Conservation (phyloP, 2,329 filamentous ascomycete species). For the Fusarium armeniacum region DNA sequence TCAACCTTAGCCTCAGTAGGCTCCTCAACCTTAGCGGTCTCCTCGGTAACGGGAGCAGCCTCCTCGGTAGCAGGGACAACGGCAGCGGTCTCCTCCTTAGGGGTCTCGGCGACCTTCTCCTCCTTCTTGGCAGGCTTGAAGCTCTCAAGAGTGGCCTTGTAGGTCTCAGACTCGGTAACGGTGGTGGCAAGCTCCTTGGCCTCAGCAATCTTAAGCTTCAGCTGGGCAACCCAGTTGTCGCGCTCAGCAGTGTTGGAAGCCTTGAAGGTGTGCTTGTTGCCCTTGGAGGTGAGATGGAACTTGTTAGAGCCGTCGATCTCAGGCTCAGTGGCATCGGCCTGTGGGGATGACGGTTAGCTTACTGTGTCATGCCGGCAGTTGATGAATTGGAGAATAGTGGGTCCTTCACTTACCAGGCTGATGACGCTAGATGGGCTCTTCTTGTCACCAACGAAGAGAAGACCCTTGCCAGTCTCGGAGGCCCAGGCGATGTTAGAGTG, state of each 20-base stretch:
- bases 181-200: conserved; percentile 84
- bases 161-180: conserved; percentile 83
- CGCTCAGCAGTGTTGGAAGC: conserved; percentile 80
- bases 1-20: conserved; percentile 65
- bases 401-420: conserved; percentile 77
- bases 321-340: conserved; percentile 77
- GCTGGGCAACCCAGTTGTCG: conserved; percentile 89
- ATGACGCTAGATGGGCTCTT: conserved; percentile 83
- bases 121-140: conserved; percentile 68
- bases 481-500: conserved; percentile 91
- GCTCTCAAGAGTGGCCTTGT: conserved; percentile 87
- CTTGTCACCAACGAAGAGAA: conserved; percentile 93
- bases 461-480: conserved; percentile 92
- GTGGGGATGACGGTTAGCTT: conserved; percentile 27
- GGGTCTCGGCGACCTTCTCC: conserved; percentile 56
- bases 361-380: conserved; percentile 41
- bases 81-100: conserved; percentile 53
- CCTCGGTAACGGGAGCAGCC: conserved; percentile 49
- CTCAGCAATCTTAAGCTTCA: conserved; percentile 86
- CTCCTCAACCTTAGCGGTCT: conserved; percentile 56
- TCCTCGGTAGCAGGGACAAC: conserved; percentile 49
- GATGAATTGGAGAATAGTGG: conserved; percentile 27
- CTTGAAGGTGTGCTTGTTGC: conserved; percentile 96
- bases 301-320: conserved; percentile 81
- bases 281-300: conserved; percentile 87